A percentile compares a stretch with the other conserved stretches of the same genome.
These are phyloP conservation scores for Naumovozyma baii DNA, from an alignment of 805 yeast genomes.

Conservation along the genomic window DNA sequence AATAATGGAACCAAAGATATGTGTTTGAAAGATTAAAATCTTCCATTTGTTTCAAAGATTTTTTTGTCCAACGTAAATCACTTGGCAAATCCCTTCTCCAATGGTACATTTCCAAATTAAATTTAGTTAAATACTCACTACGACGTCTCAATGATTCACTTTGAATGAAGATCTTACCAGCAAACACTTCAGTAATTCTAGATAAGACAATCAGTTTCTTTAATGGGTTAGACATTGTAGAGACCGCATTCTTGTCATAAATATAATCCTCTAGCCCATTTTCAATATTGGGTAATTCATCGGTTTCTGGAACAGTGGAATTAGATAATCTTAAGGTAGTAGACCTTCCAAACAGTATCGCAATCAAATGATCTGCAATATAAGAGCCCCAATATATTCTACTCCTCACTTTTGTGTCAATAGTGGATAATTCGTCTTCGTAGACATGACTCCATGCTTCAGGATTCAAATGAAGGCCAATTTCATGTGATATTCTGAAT, in stretches of 20 bases:
- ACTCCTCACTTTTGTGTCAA: conserved; percentile 44
- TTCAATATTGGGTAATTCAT: conserved; percentile 46
- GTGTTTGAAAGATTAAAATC: conserved; percentile 42
- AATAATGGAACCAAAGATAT: conserved; percentile 43
- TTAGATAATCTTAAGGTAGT: conserved; percentile 43
- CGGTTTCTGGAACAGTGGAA: conserved; percentile 48
- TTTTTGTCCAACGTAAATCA: conserved; percentile 38
- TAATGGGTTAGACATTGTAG: conserved; percentile 22
- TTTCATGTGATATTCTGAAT: conserved; percentile 49
- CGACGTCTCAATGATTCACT: conserved; percentile 26
- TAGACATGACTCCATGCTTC: conserved; percentile 41
- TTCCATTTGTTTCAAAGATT: conserved; percentile 26
- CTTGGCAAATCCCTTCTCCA: conserved; percentile 41
- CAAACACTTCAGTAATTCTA: conserved; percentile 26
- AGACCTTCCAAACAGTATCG: conserved; percentile 47
- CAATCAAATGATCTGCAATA: conserved; percentile 49
- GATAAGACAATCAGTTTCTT: conserved; percentile 35
- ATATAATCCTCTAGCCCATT: conserved; percentile 47
- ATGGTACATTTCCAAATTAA: conserved; percentile 36
- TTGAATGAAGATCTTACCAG: conserved; percentile 19
- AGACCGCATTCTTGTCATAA: conserved; percentile 22
- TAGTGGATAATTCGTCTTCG: conserved; percentile 32
- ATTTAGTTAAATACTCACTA: conserved; percentile 31
- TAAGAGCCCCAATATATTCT: conserved; percentile 56
- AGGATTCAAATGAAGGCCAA: conserved; percentile 50